Percentiles rank a stretch among this genome's conserved stretches.
phyloP scores from a whole-genome alignment of 83 land plant genomes.

The Picea mariana region DNA sequence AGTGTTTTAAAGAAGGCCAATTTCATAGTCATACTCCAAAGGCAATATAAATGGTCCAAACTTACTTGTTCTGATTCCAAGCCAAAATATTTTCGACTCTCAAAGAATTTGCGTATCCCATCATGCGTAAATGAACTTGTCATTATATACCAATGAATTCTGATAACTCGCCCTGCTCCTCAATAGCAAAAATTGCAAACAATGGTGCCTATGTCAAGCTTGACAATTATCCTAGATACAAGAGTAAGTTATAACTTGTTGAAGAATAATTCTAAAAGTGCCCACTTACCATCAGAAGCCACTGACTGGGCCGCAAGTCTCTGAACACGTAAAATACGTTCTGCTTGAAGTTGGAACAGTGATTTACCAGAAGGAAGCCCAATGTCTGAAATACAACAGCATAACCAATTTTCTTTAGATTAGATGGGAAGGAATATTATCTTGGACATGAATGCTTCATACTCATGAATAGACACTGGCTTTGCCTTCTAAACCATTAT shows the following conservation, averaged over 20 bases:
- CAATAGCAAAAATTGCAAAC: constrained; percentile 12
- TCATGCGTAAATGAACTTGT: constrained; percentile 91
- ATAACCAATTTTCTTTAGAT: background rate
- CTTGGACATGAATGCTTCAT: background rate
- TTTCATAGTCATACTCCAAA: background rate
- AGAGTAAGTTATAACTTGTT: background rate
- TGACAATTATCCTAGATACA: background rate
- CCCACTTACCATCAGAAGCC: constrained; percentile 42
- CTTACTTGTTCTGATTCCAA: constrained; percentile 79
- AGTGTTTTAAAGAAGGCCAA: background rate
- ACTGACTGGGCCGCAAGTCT: constrained; percentile 66
- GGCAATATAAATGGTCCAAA: background rate
- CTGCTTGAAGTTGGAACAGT: constrained; percentile 93
- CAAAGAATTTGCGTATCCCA: constrained; percentile 75
- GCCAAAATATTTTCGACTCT: constrained; percentile 82
- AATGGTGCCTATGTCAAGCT: background rate
- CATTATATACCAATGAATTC: constrained; percentile 91
- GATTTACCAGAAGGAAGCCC: constrained; percentile 94
- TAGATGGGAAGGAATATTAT: background rate
- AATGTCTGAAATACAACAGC: constrained; percentile 46
- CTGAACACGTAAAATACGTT: constrained; percentile 75
- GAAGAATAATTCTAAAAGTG: background rate
- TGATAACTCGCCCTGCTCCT: constrained; percentile 41
- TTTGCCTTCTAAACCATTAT: background rate
- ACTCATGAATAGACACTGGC: background rate